Evolutionary conservation across 2,329 filamentous ascomycete genomes (phyloP).

Genomic region (Xylariaceae sp.): DNA sequence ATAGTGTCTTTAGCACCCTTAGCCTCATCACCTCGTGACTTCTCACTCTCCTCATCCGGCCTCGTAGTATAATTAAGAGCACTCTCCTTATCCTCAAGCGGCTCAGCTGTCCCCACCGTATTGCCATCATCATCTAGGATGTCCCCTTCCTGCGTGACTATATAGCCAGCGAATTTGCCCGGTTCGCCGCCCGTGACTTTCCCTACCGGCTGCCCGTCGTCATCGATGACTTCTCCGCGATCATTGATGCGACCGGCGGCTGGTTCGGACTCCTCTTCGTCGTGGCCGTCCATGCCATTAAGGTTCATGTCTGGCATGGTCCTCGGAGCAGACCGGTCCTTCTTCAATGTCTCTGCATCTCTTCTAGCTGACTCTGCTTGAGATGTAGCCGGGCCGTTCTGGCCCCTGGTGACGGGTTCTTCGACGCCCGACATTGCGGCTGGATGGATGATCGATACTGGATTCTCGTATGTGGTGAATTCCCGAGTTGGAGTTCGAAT

Average conservation of each 20-base stretch:
- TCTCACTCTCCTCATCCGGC: not conserved
- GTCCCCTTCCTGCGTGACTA: constrained; percentile 36
- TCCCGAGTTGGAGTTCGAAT: constrained; percentile 21
- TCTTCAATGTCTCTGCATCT: constrained; percentile 16
- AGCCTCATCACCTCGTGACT: too few species aligned
- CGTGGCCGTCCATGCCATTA: constrained; percentile 21
- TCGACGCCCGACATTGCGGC: constrained; percentile 29
- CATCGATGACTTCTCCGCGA: constrained; percentile 51
- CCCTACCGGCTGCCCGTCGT: constrained; percentile 45
- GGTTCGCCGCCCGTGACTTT: constrained; percentile 33
- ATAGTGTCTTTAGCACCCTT: too few species aligned
- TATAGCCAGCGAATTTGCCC: constrained; percentile 27
- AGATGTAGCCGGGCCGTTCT: constrained; percentile 17
- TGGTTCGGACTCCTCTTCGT: constrained; percentile 33
- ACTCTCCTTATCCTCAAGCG: constrained; percentile 29
- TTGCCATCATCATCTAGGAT: constrained; percentile 30
- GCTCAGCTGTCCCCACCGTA: constrained; percentile 32
- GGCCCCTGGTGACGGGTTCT: constrained; percentile 20
- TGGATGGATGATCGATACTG: constrained; percentile 25
- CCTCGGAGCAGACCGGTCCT: constrained; percentile 22
- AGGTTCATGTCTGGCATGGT: constrained; percentile 26
- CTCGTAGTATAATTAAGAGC: constrained; percentile 31
- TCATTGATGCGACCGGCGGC: constrained; percentile 42
- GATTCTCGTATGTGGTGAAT: constrained; percentile 24
- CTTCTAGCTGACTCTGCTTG: constrained; percentile 9